A percentile compares a stretch with the other conserved stretches of the same genome.
Evolutionary conservation across 176 grass and related monocot species (phyloP).

Genomic region (Triticum turgidum): DNA sequence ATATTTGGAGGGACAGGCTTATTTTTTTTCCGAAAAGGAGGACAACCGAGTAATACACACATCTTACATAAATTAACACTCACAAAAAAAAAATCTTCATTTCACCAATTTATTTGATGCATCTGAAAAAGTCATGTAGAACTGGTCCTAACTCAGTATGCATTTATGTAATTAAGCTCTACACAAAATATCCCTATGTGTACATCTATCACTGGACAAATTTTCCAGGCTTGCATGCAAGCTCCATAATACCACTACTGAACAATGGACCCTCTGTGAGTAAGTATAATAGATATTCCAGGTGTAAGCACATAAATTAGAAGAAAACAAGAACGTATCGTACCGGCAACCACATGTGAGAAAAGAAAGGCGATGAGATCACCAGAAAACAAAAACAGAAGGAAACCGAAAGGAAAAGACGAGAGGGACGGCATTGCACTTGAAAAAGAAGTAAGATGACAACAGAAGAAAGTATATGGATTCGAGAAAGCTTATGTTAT

Average conservation of each 20-base stretch:
- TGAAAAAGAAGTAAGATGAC: constrained; percentile 43
- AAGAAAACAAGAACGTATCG: constrained; percentile 25
- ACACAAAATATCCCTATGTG: not conserved
- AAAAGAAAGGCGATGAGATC: constrained; percentile 40
- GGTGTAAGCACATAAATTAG: constrained; percentile 15
- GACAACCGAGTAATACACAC: not conserved
- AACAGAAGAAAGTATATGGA: constrained; percentile 29
- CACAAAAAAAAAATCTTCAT: not conserved
- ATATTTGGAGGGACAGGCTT: no score
- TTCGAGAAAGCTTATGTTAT: constrained; percentile 28
- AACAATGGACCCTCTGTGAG: not conserved
- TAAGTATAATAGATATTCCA: not conserved
- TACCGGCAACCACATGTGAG: constrained; percentile 21
- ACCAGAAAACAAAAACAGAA: constrained; percentile 41
- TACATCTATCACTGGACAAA: no score
- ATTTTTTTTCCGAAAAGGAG: not conserved
- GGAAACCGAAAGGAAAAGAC: constrained; percentile 41
- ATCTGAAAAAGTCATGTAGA: not conserved
- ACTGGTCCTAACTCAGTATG: not conserved
- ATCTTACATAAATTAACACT: not conserved
- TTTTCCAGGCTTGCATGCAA: not conserved
- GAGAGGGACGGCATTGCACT: constrained; percentile 47
- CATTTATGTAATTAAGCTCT: not conserved
- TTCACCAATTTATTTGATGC: not conserved
- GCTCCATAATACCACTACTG: not conserved